These are phyloP conservation scores for Umbelopsis sp. DNA, from an alignment of 192 early-diverging fungal genomes.

Conservation along the genomic window DNA sequence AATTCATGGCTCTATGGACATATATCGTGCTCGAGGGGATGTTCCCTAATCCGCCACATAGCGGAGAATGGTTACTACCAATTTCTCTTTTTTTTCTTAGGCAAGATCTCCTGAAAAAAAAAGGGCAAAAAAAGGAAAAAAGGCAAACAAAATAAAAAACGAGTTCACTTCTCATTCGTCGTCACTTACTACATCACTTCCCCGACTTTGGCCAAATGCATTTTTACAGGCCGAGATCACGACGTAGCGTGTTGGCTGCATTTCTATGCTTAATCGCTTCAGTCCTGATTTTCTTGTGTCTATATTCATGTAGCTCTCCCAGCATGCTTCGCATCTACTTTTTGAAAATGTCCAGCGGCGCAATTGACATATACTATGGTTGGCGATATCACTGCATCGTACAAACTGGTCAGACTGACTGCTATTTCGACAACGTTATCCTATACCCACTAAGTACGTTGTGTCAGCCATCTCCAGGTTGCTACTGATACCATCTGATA, in stretches of 20 bases:
- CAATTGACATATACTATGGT: conserved; percentile 1
- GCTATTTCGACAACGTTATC: neutral
- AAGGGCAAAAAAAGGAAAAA: no score
- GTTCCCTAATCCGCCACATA: no score
- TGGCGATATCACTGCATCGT: conserved; percentile 7
- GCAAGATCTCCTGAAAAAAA: no score
- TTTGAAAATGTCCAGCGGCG: conserved; percentile 1
- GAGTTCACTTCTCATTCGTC: neutral
- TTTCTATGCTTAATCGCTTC: neutral
- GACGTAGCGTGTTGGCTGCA: neutral
- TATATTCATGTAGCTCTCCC: neutral
- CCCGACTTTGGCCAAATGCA: neutral
- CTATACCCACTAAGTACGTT: neutral
- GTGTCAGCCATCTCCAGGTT: neutral
- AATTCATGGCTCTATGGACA: no score
- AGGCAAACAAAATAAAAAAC: neutral
- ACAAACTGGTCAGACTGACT: neutral
- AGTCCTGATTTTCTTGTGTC: neutral
- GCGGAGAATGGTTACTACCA: no score
- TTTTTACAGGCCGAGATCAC: neutral
- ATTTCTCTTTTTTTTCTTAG: no score
- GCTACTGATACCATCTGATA: neutral
- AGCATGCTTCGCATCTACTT: conserved; percentile 16
- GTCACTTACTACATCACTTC: neutral
- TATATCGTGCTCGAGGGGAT: no score